These are phyloP conservation scores for Orbilia quercus DNA, from an alignment of 2,329 filamentous ascomycete species.

Conservation along the genomic window DNA sequence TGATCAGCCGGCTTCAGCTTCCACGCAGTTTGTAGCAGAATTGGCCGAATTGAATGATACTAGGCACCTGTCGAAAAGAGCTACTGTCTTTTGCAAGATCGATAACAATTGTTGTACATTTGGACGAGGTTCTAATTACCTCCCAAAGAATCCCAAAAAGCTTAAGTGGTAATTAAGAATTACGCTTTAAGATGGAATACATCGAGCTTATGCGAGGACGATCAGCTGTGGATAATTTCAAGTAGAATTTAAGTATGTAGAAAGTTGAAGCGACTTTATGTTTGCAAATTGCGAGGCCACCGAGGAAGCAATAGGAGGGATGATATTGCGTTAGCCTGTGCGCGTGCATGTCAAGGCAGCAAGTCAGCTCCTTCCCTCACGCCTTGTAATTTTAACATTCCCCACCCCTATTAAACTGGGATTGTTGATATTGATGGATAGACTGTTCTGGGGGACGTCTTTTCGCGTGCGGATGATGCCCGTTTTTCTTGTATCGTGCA, in stretches of 20 bases:
- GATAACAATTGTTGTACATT: background rate
- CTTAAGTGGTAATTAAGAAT: no score
- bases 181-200: no score
- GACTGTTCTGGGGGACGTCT: background rate
- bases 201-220: no score
- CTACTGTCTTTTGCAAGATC: background rate
- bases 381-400: constrained; percentile 34
- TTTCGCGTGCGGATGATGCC: background rate
- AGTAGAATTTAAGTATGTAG: no score
- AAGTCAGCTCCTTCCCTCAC: constrained; percentile 35
- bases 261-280: no score
- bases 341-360: constrained; percentile 16
- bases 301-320: constrained; percentile 3
- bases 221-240: constrained; percentile 1
- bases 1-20: constrained; percentile 50
- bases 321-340: constrained; percentile 26
- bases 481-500: constrained; percentile 18
- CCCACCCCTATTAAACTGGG: constrained; percentile 25
- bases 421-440: constrained; percentile 12
- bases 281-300: background rate
- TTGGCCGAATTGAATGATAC: background rate
- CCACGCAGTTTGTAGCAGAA: constrained; percentile 19
- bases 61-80: constrained; percentile 26
- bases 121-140: background rate
- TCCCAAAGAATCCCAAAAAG: background rate